Evolutionary conservation across 805 yeast species (phyloP), one percentile per base, ranked within the genome.

Genomic region (Tetrapisispora arboricola): DNA sequence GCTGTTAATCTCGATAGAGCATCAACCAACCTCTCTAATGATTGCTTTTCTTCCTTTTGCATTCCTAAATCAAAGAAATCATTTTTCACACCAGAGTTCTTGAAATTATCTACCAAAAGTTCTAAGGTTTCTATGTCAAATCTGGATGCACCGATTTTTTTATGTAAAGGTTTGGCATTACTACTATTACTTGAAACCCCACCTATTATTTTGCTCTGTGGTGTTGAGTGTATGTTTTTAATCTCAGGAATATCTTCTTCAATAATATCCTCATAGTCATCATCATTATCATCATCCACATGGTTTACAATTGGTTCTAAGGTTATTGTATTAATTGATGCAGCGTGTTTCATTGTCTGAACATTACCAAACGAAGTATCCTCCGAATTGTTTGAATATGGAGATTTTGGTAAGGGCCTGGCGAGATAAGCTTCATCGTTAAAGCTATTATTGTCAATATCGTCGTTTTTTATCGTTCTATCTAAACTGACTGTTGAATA

Each of bases 21-120:
- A 53, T 87, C 95, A 3, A 90, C 82, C 38, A 90, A 76, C 58
- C 85, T 78, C 54, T 90, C 96, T 33, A 90, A 68, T 32, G 90
- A 68, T 50, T 76, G 79, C 49, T 83, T 81, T 53, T 88, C 95
- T 44, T 80, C 80, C 0, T 71, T 63, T 7, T 90, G 86, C 49
- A 87, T 68, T 28, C 81, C 83, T 43, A 88, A 63, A 39, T 75
- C 75, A 32, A 78, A 75, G 55, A 87, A 83, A 49, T 85, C 92
- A 67, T 67, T 63, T 2, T 70, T 70, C 12, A 64, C 51, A 13
- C 65, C 49, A 4, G 69, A 61, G 1, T 68, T 68, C 36, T 64
- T 64, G 0, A 70, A 63, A 26, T 63, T 63, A 34, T 59, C 63
- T 9, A 66, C 44, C 31, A 67, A 39, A 39, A 64, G 63, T 1